Conservation (phyloP, 1,284 basidiomycete species). For the Cryptococcus sp. region DNA sequence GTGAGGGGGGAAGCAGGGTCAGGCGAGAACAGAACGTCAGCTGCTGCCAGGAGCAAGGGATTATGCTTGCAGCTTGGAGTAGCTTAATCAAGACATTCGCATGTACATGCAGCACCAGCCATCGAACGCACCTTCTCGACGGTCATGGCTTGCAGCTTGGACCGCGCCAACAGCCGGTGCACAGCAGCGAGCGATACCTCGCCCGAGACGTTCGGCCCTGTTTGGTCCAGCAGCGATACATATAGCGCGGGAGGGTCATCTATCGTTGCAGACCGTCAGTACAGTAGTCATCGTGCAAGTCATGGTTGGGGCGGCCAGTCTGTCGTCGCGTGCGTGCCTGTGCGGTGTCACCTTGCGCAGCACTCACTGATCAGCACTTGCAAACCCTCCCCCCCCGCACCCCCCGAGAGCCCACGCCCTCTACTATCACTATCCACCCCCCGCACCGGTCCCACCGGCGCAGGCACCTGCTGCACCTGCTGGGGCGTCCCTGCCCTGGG, state of each 20-base stretch:
- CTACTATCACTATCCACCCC: constrained; percentile 7
- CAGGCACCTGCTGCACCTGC: constrained; percentile 1
- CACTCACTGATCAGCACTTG: constrained; percentile 36
- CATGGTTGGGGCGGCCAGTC: no score
- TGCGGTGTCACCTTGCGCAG: neutral
- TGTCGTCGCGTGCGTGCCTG: neutral
- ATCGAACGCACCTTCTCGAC: constrained; percentile 68
- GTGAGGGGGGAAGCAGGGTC: neutral
- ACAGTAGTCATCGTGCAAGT: no score
- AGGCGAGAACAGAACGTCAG: neutral
- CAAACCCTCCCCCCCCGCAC: constrained; percentile 23
- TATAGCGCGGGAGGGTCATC: constrained; percentile 77
- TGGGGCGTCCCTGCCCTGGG: constrained; percentile 50
- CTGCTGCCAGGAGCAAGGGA: neutral
- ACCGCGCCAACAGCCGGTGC: constrained; percentile 70
- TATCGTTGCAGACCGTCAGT: constrained; percentile 55
- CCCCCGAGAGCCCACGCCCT: no score
- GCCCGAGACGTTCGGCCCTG: constrained; percentile 64
- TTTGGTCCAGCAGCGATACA: constrained; percentile 64
- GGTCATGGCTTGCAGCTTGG: constrained; percentile 69
- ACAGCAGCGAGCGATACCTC: constrained; percentile 75
- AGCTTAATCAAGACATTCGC: no score
- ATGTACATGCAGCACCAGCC: constrained; percentile 51
- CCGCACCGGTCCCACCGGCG: neutral
- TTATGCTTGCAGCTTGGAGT: no score